Percentiles rank a stretch among this genome's conserved stretches.
These are phyloP conservation scores for Saccharomycopsis fibuligera DNA, from an alignment of 805 yeast genomes.

Conservation along the genomic window DNA sequence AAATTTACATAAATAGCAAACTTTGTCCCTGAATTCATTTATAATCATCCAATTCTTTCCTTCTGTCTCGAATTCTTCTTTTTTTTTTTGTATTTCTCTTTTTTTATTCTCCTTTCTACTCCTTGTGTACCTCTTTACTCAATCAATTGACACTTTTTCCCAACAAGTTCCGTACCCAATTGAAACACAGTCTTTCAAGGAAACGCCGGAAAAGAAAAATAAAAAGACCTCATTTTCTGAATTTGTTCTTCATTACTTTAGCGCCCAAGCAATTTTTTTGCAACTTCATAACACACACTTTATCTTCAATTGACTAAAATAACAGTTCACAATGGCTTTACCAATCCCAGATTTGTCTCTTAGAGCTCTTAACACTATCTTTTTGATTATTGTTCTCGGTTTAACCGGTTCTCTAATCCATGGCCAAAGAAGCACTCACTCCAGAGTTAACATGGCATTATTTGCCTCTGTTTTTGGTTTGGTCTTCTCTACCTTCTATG, in stretches of 20 bases:
- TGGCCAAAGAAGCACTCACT: conserved; percentile 44
- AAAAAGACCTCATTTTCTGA: no score
- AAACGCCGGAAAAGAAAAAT: no score
- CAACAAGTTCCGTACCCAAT: no score
- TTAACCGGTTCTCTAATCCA: conserved; percentile 84
- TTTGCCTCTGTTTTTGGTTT: conserved; percentile 86
- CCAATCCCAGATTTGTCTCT: conserved; percentile 70
- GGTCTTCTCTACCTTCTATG: conserved; percentile 74
- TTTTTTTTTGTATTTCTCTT: neutral
- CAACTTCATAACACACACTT: neutral
- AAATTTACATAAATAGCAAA: neutral
- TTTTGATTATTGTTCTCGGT: conserved; percentile 77
- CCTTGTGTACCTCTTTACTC: neutral
- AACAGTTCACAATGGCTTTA: conserved; percentile 38
- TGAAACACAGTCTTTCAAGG: no score
- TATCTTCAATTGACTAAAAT: neutral
- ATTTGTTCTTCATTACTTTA: neutral
- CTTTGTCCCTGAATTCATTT: neutral
- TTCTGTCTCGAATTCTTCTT: neutral
- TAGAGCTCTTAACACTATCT: conserved; percentile 68
- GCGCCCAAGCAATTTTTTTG: neutral
- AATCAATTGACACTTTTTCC: neutral
- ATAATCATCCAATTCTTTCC: neutral
- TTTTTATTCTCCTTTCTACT: neutral
- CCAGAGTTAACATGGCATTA: conserved; percentile 85